Evolutionary conservation across 192 early-diverging fungal genomes (phyloP), one percentile per base, ranked within the genome.

Genomic region (Jimgerdemannia lactiflua): DNA sequence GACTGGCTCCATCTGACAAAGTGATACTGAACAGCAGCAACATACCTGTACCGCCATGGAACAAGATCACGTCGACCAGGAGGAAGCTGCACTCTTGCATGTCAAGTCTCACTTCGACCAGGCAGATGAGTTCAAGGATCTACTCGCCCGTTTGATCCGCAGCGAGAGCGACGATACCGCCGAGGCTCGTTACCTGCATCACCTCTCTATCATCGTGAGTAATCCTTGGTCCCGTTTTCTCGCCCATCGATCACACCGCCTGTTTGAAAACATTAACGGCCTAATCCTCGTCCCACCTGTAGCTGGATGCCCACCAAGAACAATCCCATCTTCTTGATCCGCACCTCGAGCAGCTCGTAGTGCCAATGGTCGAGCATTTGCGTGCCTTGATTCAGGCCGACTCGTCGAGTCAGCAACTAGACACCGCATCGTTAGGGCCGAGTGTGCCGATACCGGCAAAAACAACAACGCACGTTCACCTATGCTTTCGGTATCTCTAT

Each of bases 291-390:
- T 2, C 17, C 54, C 66, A 29, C 3, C 39, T 41, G 1, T 71
- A 89, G 88, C 71, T 91, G 65, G 81, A 78, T 64, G 64, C 72
- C 42, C 94, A 94, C 73, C 94, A 95, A 79, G 93, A 94, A 80
- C 88, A 91, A 74, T 87, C 95, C 10, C 89, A 89, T 70, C 70
- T 96, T 3, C 86, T 96, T 8, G 95, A 96, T 71, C 87, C 89
- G n/a, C 84, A 85, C 74, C 81, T 96, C 41, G 93, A 93, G 43
- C 71, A 67, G 10, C 85, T 96, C 73, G 79, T 93, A 20, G 43
- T 71, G n/a, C 92, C 90, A 14, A 71, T 90, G 9, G 85, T 94
- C 39, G 73, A 79, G n/a, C 74, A 79, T 40, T 79, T 94, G 54
- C 86, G 88, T 49, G 71, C 29, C 14, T 77, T 78, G 67, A 83